Percentiles rank a stretch among this genome's conserved stretches.
Evolutionary conservation across 108 stramenopile species (phyloP).

Genomic region (Nitzschia putrida): DNA sequence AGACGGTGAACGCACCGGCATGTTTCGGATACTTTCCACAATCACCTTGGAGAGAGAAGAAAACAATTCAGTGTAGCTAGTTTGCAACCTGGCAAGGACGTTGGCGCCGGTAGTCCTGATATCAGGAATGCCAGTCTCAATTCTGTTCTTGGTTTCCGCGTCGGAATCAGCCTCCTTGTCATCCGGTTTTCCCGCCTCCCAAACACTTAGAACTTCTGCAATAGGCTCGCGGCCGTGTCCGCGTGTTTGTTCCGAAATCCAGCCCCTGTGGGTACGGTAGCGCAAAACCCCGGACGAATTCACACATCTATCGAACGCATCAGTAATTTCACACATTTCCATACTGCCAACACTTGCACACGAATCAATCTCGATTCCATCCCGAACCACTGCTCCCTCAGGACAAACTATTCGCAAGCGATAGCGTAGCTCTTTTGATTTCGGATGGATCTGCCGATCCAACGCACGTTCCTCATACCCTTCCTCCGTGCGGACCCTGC

Average conservation of each 20-base stretch:
- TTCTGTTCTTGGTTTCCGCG: conserved; percentile 36
- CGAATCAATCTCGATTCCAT: conserved; percentile 90
- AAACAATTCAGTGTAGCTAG: conserved; percentile 59
- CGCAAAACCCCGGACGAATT: conserved; percentile 89
- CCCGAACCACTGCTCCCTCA: conserved; percentile 88
- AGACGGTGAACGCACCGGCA: conserved; percentile 37
- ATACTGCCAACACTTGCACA: conserved; percentile 81
- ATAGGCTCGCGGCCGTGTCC: conserved; percentile 92
- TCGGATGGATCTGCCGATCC: conserved; percentile 13
- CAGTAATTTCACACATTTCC: conserved; percentile 85
- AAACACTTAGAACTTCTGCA: conserved; percentile 83
- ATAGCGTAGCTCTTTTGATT: conserved; percentile 47
- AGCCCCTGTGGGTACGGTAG: conserved; percentile 84
- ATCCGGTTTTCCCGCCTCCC: conserved; percentile 19
- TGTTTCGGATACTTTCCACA: conserved; percentile 51
- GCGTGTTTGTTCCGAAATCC: conserved; percentile 91
- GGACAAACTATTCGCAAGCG: conserved; percentile 81
- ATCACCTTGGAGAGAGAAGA: conserved; percentile 54
- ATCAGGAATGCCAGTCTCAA: conserved; percentile 73
- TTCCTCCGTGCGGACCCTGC: conserved; percentile 64
- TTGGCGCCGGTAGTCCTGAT: conserved; percentile 62
- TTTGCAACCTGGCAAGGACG: conserved; percentile 70
- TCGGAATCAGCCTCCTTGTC: background rate
- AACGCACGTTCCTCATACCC: conserved; percentile 57
- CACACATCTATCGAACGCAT: conserved; percentile 82